Base-by-base conservation (phyloP, 257 asterid genomes). In the Fraxinus cuspidata region DNA sequence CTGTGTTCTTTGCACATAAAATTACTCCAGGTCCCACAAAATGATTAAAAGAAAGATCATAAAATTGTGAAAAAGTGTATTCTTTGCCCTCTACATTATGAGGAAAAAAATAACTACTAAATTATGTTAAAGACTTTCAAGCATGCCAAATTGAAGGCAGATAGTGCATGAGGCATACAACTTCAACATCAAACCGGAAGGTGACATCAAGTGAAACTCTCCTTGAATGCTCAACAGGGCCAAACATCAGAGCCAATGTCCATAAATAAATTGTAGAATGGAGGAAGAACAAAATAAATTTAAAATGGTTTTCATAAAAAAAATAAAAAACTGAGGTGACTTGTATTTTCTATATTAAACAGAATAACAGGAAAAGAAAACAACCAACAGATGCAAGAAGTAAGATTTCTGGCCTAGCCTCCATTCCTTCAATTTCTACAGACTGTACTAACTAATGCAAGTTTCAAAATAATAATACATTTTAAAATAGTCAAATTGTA, bases 201-300 rank as follows among this genome's bases (percentile, higher is more conserved):
- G 67, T 73, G 49, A 73, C 29, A 51, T 73, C 77, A 56, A 6
- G 37, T 21, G 70, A 56, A 40, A 74, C 13, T 74, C 47, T 7
- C 51, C 6, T n/a, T 53, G 23, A 31, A 74, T 53, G 42, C 31
- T 74, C 44, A 56, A 31, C 76, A 87, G 82, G 89, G 37, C 71
- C 75, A 94, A 82, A 83, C 87, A 88, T 73, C 93, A 84, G 38
- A 15, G 34, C 90, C 81, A 87, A 88, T 78, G 74, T 67, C 63
- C 93, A 85, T 35, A 87, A 82, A 72, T 77, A 58, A 42, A 58
- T 7, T 10, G 28, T 21, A 58, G 28, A 58, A 58, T 58, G 66
- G 16, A 58, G 1, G 9, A 21, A 58, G 66, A 56, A n/a, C 25
- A 56, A 9, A 58, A 58, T 1, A 47, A 47, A 47, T 16, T 23